Evolutionary conservation across 2,329 filamentous ascomycete species (phyloP), one percentile per base, ranked within the genome.

Genomic region (Cladosporium sp.): DNA sequence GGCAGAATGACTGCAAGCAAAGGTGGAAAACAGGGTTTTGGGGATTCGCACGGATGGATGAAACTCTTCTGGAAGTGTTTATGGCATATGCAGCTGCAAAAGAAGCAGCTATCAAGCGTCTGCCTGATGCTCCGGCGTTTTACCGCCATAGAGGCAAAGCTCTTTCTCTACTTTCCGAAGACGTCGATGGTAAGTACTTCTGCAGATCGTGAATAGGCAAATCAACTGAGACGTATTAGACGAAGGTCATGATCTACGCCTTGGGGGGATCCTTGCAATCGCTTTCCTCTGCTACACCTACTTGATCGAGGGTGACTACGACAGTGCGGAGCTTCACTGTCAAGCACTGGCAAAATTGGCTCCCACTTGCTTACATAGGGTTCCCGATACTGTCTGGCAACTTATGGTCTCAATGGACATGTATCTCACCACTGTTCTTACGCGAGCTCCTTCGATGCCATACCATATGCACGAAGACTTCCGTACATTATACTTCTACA

Each of bases 111-210:
- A 21, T 47, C 24, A 59, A 59, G 15, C 26, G 12, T 30, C 26
- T 47, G 7, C 8, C 36, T 18, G 57, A 59, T 32, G 57, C 38
- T 44, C 57, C 24, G 12, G 36, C 57, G 18, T 59, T 30, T 32
- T 59, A 59, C 28, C 57, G 38, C 14, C 57, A 59, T 12, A 59
- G 41, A 41, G 57, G 57, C 24, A 59, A 47, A 59, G 57, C 57
- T 30, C 34, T 59, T 18, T n/a, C 36, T 15, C 14, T 59, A n/a
- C 36, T 59, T n/a, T 1, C 38, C 5, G 38, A 59, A 8, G 57
- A 59, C 11, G n/a, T 59, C 8, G 41, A 59, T 18, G 34, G 57
- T 59, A 59, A 26, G 8, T 12, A 12, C 6, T 14, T 1, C 8
- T 32, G 7, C 10, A 5, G 2, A 8, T 4, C 34, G 11, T 32